Evolutionary conservation across 2,329 filamentous ascomycete genomes (phyloP).

Genomic region (Pestalotiopsis sp.): DNA sequence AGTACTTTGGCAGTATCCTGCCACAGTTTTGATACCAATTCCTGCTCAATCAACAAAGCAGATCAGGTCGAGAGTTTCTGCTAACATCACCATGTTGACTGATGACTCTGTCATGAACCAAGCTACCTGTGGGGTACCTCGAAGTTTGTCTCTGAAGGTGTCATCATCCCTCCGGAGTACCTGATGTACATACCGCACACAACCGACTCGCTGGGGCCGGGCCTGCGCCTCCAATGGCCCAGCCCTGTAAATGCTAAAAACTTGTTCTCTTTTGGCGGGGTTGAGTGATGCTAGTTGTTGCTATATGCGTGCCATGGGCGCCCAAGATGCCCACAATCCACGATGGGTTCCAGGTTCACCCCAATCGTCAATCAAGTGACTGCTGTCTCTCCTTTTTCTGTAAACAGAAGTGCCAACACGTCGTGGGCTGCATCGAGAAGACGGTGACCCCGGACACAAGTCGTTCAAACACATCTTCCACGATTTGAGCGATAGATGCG

Average conservation of each 20-base stretch:
- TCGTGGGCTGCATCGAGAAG: not conserved
- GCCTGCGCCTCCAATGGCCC: constrained; percentile 12
- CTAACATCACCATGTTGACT: not conserved
- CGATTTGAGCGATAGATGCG: not conserved
- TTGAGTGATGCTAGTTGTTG: constrained; percentile 7
- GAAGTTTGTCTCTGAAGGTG: constrained; percentile 5
- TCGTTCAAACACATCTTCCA: not conserved
- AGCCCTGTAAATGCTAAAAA: not conserved
- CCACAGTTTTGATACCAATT: constrained; percentile 3
- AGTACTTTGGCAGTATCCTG: constrained; percentile 9
- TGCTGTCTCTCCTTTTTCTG: not conserved
- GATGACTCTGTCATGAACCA: not conserved
- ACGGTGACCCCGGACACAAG: not conserved
- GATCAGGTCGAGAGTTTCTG: not conserved
- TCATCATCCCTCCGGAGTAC: not conserved
- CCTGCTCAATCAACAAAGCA: not conserved
- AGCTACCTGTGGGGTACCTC: constrained; percentile 7
- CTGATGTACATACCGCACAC: not conserved
- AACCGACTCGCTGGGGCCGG: not conserved
- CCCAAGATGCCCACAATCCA: not conserved
- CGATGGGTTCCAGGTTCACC: not conserved
- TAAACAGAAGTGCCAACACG: not conserved
- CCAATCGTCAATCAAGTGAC: not conserved
- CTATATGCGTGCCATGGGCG: constrained; percentile 1
- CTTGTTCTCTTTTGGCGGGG: constrained; percentile 5